These are phyloP conservation scores for Helicocarpus griseus DNA, from an alignment of 2,329 filamentous ascomycete species.

Conservation along the genomic window DNA sequence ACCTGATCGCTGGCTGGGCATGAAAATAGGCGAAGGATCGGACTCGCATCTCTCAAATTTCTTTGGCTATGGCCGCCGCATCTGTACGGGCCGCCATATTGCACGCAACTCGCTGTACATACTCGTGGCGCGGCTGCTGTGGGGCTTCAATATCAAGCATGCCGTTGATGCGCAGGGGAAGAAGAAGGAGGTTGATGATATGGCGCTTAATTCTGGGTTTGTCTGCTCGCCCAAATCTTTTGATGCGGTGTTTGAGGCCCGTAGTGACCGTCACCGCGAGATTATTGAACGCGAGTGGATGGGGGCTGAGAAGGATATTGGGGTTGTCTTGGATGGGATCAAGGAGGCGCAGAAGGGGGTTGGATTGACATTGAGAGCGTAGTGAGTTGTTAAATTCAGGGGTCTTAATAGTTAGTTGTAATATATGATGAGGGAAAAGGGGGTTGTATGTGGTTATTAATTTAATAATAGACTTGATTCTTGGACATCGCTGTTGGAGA, in stretches of 20 bases:
- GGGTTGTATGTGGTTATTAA: too few species aligned
- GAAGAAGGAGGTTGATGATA: slow-evolving; percentile 15
- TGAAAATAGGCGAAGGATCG: slow-evolving; percentile 44
- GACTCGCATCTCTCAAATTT: too few species aligned
- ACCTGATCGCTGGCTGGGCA: slow-evolving; percentile 29
- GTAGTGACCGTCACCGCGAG: slow-evolving; percentile 12
- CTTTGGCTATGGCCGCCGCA: slow-evolving; percentile 47
- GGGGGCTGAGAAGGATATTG: slow-evolving; percentile 13
- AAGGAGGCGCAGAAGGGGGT: too few species aligned
- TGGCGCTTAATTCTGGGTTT: slow-evolving; percentile 16
- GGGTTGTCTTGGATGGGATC: not conserved
- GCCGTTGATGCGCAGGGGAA: slow-evolving; percentile 15
- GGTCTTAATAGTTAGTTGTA: too few species aligned
- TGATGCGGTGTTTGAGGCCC: slow-evolving; percentile 17
- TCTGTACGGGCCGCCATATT: slow-evolving; percentile 30
- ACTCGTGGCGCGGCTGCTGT: slow-evolving; percentile 48
- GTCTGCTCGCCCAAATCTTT: slow-evolving; percentile 18
- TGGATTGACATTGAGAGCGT: too few species aligned
- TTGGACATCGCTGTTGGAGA: too few species aligned
- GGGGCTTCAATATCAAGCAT: slow-evolving; percentile 20
- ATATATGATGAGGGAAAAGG: too few species aligned
- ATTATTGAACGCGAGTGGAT: slow-evolving; percentile 16
- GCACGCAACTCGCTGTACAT: slow-evolving; percentile 36
- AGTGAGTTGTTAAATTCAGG: too few species aligned
- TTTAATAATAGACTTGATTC: too few species aligned